These are phyloP conservation scores for Colletotrichum cuscutae DNA, from an alignment of 2,329 filamentous ascomycete species.

Conservation along the genomic window DNA sequence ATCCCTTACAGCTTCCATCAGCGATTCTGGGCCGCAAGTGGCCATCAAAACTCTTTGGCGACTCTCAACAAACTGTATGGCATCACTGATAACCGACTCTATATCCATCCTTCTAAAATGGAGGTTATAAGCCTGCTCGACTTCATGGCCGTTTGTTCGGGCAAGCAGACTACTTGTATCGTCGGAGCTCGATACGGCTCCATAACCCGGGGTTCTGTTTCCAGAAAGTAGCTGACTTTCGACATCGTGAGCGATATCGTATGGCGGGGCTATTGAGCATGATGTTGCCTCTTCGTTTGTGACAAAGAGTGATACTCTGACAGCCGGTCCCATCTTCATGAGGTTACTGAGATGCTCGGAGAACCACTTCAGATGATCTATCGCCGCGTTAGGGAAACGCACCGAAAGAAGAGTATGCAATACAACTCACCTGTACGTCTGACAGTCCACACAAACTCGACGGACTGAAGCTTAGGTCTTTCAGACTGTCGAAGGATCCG, in stretches of 20 bases:
- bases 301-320: background rate
- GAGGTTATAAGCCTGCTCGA: background rate
- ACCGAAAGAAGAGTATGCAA: background rate
- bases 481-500: background rate
- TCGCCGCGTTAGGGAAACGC: background rate
- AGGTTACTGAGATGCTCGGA: background rate
- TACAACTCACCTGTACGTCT: background rate
- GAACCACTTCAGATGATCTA: background rate
- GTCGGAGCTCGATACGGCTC: background rate
- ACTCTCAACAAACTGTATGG: background rate
- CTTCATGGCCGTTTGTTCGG: background rate
- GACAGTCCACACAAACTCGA: constrained; percentile 18
- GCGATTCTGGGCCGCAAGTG: constrained; percentile 8
- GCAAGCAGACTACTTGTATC: background rate
- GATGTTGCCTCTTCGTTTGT: background rate
- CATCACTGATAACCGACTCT: background rate
- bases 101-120: background rate
- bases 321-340: background rate
- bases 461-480: background rate
- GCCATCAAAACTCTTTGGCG: background rate
- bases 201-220: background rate
- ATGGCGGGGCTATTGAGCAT: background rate
- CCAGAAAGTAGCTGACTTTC: background rate
- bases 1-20: constrained; percentile 4
- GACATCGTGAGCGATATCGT: background rate